phyloP scores from a whole-genome alignment of 2,329 filamentous ascomycete genomes.

The Alternaria arbusti region DNA sequence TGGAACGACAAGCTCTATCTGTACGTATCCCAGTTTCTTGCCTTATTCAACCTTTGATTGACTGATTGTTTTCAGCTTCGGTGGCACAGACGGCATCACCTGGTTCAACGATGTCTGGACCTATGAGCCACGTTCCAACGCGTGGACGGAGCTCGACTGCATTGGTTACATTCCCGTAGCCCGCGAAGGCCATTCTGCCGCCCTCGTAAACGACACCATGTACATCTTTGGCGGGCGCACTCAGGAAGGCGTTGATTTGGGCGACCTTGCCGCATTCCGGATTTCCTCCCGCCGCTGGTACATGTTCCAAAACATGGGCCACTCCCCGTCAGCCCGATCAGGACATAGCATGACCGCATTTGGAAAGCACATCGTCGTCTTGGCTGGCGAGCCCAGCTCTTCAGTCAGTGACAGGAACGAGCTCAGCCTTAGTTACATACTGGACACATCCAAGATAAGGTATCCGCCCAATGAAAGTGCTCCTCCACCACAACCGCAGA shows the following conservation, averaged over 20 bases:
- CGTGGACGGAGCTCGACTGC: conserved; percentile 89
- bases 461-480: conserved; percentile 78
- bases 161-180: conserved; percentile 96
- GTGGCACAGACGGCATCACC: conserved; percentile 90
- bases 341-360: conserved; percentile 98
- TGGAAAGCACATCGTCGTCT: conserved; percentile 87
- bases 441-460: conserved; percentile 95
- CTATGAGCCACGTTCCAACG: conserved; percentile 82
- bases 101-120: conserved; percentile 99
- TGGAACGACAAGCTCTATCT: conserved; percentile 94
- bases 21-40: conserved; percentile 59
- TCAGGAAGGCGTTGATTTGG: conserved; percentile 89
- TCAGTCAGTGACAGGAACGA: conserved; percentile 81
- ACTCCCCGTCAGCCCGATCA: conserved; percentile 88
- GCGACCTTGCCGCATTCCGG: conserved; percentile 86
- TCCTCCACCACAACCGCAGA: conserved; percentile 36
- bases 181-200: conserved; percentile 91
- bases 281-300: conserved; percentile 92
- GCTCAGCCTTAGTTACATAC: conserved; percentile 84
- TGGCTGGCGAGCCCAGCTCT: conserved; percentile 93
- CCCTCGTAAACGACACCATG: conserved; percentile 97
- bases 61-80: conserved; percentile 68
- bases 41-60: conserved; percentile 24
- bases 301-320: conserved; percentile 99
- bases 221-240: conserved; percentile 97